phyloP scores from a whole-genome alignment of 108 stramenopile genomes.

The Craspedostauros australis region DNA sequence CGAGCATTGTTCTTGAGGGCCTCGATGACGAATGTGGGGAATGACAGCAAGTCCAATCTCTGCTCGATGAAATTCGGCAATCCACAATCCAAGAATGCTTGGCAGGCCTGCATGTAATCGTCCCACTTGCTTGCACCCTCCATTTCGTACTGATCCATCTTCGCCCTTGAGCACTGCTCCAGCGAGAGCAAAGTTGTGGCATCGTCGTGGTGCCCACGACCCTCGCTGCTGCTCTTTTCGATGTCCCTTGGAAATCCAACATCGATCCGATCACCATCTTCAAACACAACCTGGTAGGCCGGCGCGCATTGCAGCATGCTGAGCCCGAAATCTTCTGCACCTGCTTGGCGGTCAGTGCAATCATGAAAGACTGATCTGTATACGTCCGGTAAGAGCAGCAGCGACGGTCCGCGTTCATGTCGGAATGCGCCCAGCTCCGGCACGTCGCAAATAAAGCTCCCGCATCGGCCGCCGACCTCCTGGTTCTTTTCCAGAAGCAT shows the following conservation, averaged over 20 bases:
- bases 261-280: slow-evolving; percentile 59
- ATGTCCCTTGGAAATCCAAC: slow-evolving; percentile 55
- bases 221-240: background rate
- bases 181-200: slow-evolving; percentile 9
- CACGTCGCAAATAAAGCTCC: slow-evolving; percentile 50
- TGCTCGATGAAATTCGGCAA: slow-evolving; percentile 84
- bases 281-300: slow-evolving; percentile 81
- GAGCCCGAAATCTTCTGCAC: slow-evolving; percentile 53
- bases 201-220: background rate
- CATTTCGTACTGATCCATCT: slow-evolving; percentile 51
- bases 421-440: slow-evolving; percentile 46
- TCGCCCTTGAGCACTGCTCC: slow-evolving; percentile 33
- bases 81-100: slow-evolving; percentile 71
- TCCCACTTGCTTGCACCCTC: slow-evolving; percentile 64
- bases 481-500: slow-evolving; percentile 64
- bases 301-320: slow-evolving; percentile 60
- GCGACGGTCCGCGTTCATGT: slow-evolving; percentile 73
- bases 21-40: slow-evolving; percentile 62
- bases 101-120: slow-evolving; percentile 53
- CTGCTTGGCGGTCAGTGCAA: slow-evolving; percentile 10
- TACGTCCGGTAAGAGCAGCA: slow-evolving; percentile 55
- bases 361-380: slow-evolving; percentile 58
- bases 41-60: slow-evolving; percentile 46
- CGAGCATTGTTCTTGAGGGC: slow-evolving; percentile 41
- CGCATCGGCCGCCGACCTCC: slow-evolving; percentile 53